These are phyloP conservation scores for Biancaea sappan DNA, from an alignment of 306 rosid genomes.

Conservation along the genomic window DNA sequence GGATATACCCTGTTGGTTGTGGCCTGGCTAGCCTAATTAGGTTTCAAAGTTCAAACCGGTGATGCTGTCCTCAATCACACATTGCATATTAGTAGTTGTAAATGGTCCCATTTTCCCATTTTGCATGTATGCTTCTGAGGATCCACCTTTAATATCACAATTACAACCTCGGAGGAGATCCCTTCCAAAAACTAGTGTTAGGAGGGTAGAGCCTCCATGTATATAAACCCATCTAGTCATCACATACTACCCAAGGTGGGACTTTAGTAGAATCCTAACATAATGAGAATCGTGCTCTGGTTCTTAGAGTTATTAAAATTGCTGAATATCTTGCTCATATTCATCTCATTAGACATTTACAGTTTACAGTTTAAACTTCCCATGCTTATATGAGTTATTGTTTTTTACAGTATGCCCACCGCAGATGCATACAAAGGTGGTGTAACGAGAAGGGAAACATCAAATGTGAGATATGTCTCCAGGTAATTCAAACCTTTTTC, in stretches of 20 bases:
- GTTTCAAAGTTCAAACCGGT: too few species aligned
- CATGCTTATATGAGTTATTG: background rate
- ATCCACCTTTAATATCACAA: too few species aligned
- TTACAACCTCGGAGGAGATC: too few species aligned
- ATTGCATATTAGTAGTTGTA: background rate
- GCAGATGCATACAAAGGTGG: constrained; percentile 88
- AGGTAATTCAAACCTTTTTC: constrained; percentile 52
- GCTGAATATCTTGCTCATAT: constrained; percentile 1
- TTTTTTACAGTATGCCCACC: constrained; percentile 83
- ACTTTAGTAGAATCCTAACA: too few species aligned
- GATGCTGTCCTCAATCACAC: background rate
- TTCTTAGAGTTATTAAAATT: background rate
- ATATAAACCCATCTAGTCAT: too few species aligned
- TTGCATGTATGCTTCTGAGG: constrained; percentile 1
- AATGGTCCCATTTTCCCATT: background rate
- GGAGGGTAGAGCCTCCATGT: too few species aligned
- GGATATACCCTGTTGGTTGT: background rate
- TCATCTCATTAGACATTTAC: constrained; percentile 5
- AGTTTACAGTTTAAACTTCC: constrained; percentile 19
- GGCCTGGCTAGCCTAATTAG: background rate
- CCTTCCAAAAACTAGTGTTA: too few species aligned
- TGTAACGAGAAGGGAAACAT: constrained; percentile 94
- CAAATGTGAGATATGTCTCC: constrained; percentile 89
- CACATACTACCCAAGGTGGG: too few species aligned
- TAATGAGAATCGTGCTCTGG: background rate